These are phyloP conservation scores for Alternaria sp. DNA, from an alignment of 2,329 filamentous ascomycete genomes.

Conservation along the genomic window DNA sequence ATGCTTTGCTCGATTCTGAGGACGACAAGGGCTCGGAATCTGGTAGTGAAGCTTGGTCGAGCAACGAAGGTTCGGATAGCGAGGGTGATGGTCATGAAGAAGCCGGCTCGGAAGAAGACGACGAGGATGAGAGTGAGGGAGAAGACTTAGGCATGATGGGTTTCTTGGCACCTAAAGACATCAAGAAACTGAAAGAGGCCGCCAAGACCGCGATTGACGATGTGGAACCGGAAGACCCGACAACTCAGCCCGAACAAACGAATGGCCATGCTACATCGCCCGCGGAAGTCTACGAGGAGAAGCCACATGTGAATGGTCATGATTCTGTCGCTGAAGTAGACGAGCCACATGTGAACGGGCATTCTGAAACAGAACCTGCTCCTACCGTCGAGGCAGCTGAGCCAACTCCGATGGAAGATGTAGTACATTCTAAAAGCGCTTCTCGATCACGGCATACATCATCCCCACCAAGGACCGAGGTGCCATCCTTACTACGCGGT, in stretches of 20 bases:
- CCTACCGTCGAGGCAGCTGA: conserved; percentile 23
- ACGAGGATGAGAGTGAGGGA: conserved; percentile 45
- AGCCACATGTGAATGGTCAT: conserved; percentile 31
- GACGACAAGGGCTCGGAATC: conserved; percentile 38
- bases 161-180: conserved; percentile 42
- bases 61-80: conserved; percentile 43
- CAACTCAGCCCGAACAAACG: conserved; percentile 15
- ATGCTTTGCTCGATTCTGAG: conserved; percentile 48
- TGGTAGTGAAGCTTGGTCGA: conserved; percentile 47
- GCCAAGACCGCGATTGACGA: conserved; percentile 36
- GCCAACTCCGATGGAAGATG: conserved; percentile 20
- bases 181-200: conserved; percentile 45
- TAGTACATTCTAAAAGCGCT: conserved; percentile 17
- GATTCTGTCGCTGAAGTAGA: conserved; percentile 4
- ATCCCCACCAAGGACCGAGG: conserved; percentile 42
- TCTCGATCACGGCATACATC: conserved; percentile 39
- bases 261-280: conserved; percentile 47
- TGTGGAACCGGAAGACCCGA: conserved; percentile 48
- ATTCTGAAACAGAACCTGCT: conserved; percentile 1
- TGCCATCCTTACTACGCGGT: conserved; percentile 74
- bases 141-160: conserved; percentile 43
- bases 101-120: conserved; percentile 20
- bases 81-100: conserved; percentile 28
- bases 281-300: conserved; percentile 54
- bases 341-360: conserved; percentile 20